A percentile compares a stretch with the other conserved stretches of the same genome.
phyloP scores from a whole-genome alignment of 768 basidiomycete species.

The Pisolithus orientalis region DNA sequence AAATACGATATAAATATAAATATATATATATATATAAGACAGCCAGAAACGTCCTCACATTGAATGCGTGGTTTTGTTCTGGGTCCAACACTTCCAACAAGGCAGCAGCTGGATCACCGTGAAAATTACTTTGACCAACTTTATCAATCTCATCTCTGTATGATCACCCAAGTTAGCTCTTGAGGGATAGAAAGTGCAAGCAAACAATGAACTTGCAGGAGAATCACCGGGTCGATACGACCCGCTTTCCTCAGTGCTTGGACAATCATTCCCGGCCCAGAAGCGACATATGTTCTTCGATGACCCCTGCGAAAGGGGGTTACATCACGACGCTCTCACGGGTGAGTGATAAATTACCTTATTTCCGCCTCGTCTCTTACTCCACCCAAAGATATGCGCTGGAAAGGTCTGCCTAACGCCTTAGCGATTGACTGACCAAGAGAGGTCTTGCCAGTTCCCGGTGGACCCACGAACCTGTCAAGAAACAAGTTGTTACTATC shows the following conservation, averaged over 20 bases:
- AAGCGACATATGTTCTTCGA: constrained; percentile 85
- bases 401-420: constrained; percentile 79
- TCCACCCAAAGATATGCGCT: constrained; percentile 87
- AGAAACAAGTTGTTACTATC: not conserved
- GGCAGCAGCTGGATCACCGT: constrained; percentile 89
- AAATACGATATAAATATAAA: not conserved
- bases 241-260: constrained; percentile 85
- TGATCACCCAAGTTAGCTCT: not conserved
- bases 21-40: not conserved
- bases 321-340: not conserved
- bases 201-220: constrained; percentile 39
- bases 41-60: constrained; percentile 36
- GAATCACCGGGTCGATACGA: constrained; percentile 69
- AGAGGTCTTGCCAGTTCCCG: constrained; percentile 88
- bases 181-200: not conserved
- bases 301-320: constrained; percentile 38
- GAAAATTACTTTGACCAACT: constrained; percentile 79
- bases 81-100: constrained; percentile 90
- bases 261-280: constrained; percentile 77
- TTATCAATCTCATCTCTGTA: constrained; percentile 84
- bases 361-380: constrained; percentile 91
- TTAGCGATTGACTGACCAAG: constrained; percentile 85
- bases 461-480: constrained; percentile 78
- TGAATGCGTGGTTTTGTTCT: constrained; percentile 84
- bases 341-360: constrained; percentile 21